Evolutionary conservation across 805 yeast genomes (phyloP).

Genomic region (Wickerhamomyces silvicola): DNA sequence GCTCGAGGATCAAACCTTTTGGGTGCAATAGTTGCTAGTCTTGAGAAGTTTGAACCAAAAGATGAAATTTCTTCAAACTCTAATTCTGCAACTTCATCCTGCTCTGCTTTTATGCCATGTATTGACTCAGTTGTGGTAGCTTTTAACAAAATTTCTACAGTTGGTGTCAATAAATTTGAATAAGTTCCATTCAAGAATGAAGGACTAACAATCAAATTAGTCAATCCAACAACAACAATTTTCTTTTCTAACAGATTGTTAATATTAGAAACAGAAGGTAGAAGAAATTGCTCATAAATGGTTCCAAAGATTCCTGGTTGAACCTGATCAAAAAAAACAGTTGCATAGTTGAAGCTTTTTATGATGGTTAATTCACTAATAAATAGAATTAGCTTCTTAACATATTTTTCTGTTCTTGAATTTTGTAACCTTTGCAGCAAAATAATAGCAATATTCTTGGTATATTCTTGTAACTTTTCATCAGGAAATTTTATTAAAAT

Average conservation of each 20-base stretch:
- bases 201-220: conserved; percentile 34
- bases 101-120: conserved; percentile 25
- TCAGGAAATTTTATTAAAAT: conserved; percentile 56
- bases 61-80: conserved; percentile 68
- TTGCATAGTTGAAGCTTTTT: conserved; percentile 43
- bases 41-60: conserved; percentile 83
- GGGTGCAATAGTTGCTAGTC: conserved; percentile 53
- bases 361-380: conserved; percentile 45
- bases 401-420: conserved; percentile 76
- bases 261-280: conserved; percentile 37
- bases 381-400: conserved; percentile 64
- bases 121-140: conserved; percentile 32
- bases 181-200: conserved; percentile 35
- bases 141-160: conserved; percentile 38
- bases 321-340: conserved; percentile 63
- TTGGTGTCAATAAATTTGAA: conserved; percentile 31
- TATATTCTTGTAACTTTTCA: conserved; percentile 40
- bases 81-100: conserved; percentile 33
- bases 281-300: conserved; percentile 33
- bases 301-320: conserved; percentile 55
- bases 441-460: conserved; percentile 69
- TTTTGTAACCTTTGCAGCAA: conserved; percentile 75
- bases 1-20: conserved; percentile 61
- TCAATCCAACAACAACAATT: conserved; percentile 43
- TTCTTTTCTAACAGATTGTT: conserved; percentile 52